These are phyloP conservation scores for Metschnikowia rubicola DNA, from an alignment of 805 yeast genomes.

Conservation along the genomic window DNA sequence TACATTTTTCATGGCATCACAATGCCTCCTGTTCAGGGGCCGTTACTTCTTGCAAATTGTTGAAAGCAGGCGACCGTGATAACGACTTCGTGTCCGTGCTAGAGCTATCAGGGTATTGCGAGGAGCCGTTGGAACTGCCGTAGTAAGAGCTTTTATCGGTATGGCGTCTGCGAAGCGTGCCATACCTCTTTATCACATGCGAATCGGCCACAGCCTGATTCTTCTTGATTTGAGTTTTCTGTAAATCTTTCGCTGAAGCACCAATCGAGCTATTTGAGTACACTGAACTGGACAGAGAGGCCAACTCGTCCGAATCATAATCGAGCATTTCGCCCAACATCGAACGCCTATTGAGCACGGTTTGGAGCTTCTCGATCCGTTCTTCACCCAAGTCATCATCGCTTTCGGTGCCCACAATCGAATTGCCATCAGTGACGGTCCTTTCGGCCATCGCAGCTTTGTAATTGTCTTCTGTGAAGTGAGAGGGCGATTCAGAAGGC, in stretches of 20 bases:
- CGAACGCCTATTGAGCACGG: conserved; percentile 34
- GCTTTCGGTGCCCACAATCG: background rate
- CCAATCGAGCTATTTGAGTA: background rate
- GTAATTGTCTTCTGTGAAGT: background rate
- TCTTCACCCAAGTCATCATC: conserved; percentile 10
- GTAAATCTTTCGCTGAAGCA: background rate
- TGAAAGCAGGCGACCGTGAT: conserved; percentile 7
- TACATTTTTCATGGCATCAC: too few species aligned
- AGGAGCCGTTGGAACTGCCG: conserved; percentile 7
- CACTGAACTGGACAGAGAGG: conserved; percentile 6
- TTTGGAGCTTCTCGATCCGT: conserved; percentile 24
- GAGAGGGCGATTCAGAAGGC: conserved; percentile 2
- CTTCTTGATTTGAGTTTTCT: background rate
- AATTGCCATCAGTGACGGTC: background rate
- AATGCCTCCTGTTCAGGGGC: background rate
- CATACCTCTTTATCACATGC: conserved; percentile 10
- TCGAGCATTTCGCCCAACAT: conserved; percentile 45
- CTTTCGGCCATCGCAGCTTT: background rate
- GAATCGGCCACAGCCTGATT: background rate
- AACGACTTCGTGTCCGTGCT: background rate
- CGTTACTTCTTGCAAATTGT: background rate
- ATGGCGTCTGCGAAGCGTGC: conserved; percentile 10
- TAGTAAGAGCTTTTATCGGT: conserved; percentile 4
- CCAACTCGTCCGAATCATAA: conserved; percentile 32
- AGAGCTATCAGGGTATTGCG: background rate